Evolutionary conservation across 2,329 filamentous ascomycete genomes (phyloP).

Genomic region (Alternaria brassicicola): DNA sequence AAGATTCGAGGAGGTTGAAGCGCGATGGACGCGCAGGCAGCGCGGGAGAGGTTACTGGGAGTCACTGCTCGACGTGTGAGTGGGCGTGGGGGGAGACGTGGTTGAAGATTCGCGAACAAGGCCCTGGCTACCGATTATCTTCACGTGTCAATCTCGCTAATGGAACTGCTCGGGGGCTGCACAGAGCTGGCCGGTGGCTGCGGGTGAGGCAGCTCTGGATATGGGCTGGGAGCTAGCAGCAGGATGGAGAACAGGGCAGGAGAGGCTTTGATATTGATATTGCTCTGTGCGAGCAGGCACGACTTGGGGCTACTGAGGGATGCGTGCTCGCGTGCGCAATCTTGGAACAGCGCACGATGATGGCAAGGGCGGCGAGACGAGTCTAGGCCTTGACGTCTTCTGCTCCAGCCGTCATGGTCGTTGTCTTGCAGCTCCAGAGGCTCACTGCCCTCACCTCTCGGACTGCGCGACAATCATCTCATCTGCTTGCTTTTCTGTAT

Average conservation of each 20-base stretch:
- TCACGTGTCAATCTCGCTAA: constrained; percentile 41
- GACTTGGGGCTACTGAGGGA: constrained; percentile 32
- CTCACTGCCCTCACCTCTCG: neutral
- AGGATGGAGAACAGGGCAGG: constrained; percentile 15
- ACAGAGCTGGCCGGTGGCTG: constrained; percentile 4
- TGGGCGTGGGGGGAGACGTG: constrained; percentile 19
- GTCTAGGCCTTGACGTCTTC: neutral
- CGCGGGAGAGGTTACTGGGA: constrained; percentile 27
- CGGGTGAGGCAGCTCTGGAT: neutral
- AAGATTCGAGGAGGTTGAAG: constrained; percentile 16
- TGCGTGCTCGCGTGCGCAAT: constrained; percentile 45
- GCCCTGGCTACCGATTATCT: constrained; percentile 29
- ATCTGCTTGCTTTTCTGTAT: constrained; percentile 1
- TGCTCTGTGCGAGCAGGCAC: constrained; percentile 36
- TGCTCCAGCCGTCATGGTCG: constrained; percentile 5
- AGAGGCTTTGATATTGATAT: neutral
- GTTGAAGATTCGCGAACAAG: constrained; percentile 19
- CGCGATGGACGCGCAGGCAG: constrained; percentile 40
- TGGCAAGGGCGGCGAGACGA: constrained; percentile 7
- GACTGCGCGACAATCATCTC: neutral
- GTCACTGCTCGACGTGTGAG: constrained; percentile 22
- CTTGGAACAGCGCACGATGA: constrained; percentile 17
- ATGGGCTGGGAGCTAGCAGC: constrained; percentile 3
- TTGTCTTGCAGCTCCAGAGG: neutral
- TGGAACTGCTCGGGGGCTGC: constrained; percentile 5